Evolutionary conservation across 768 basidiomycete species (phyloP), one percentile per base, ranked within the genome.

Genomic region (Fistulinella prunicolor): DNA sequence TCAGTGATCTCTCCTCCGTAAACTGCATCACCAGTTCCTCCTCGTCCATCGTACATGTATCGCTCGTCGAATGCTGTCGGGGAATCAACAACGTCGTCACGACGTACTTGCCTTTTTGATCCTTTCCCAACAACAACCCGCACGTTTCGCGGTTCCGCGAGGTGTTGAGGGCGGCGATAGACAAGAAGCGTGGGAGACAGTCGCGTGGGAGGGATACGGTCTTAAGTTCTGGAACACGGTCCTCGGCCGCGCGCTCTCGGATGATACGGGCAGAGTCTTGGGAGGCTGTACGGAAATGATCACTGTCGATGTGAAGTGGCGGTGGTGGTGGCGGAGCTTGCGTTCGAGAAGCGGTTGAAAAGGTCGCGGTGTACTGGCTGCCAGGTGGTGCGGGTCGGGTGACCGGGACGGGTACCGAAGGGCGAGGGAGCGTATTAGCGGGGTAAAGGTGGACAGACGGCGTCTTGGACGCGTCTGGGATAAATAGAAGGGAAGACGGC

Each of bases 41-140:
- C 61, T 87, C 84, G 44, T 90, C 85, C 86, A 93, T 94, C 26
- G 84, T 83, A 65, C 93, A 95, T n/a, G 90, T 91, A 70, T 95
- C 90, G 49, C 85, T 82, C 53, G 90, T 91, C 50, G 88, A 85
- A 49, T 82, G 84, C 60, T 95, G 93, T 65, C 80, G 87, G n/a
- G 93, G 93, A 16, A 95, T 84, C 60, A 95, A 68, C 60, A 95
- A 64, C 40, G 85, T 87, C 46, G 89, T 84, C n/a, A 94, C 88
- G 3, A 79, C 66, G 57, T 70, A 91, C 63, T 78, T 81, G 59
- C 73, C 73, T 23, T 80, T 80, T 46, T 70, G 64, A 49, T 73
- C 72, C 63, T 75, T 83, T n/a, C 92, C 93, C 7, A 94, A 68
- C 36, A 96, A 65, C 44, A 95, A 58, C 29, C 90, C 93, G 63